Evolutionary conservation across 352 stramenopile genomes (phyloP), one percentile per base, ranked within the genome.

Genomic region (Phytopythium kandeliae): DNA sequence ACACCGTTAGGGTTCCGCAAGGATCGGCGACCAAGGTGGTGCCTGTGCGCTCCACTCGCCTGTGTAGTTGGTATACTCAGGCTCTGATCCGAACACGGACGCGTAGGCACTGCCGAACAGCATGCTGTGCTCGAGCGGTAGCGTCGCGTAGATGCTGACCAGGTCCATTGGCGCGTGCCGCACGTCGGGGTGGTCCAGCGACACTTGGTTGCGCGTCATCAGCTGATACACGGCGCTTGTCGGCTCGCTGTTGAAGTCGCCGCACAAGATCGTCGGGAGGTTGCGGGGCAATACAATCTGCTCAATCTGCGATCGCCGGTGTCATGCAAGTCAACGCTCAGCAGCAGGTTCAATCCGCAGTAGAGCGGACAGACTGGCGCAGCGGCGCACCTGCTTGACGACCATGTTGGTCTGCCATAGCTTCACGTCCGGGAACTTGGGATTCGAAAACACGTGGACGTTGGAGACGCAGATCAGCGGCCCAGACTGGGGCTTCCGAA

Each of bases 211-310:
- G 25, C 70, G 87, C 59, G 84, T 93, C 66, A 99, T 86, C 47
- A 99, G 89, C 65, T 98, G 90, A 71, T 99, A 99, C 40, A 99
- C 97, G 19, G 94, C 90, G 55, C 87, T 98, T 48, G 88, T 78
- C 33, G 97, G 96, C 57, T 97, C 97, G 55, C 86, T 98, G 78
- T 99, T 99, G 62, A 99, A 99, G 64, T 99, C 97, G 37, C 97
- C 97, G 66, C 95, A 99, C 25, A 99, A 76, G 55, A 99, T 95
- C 34, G 98, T 79, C 28, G 96, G 96, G 25, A 98, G 70, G 48
- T 91, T 81, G 26, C 83, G 77, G 25, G 68, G 65, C 36, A 90
- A 42, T 11, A 66, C 75, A 12, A 92, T 60, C 8, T 77, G 81
- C 42, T 95, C 79, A 54, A 94, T 85, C 84, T 92, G 48, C 3